Evolutionary conservation across 2,329 filamentous ascomycete species (phyloP).

Genomic region (Fusarium sp.): DNA sequence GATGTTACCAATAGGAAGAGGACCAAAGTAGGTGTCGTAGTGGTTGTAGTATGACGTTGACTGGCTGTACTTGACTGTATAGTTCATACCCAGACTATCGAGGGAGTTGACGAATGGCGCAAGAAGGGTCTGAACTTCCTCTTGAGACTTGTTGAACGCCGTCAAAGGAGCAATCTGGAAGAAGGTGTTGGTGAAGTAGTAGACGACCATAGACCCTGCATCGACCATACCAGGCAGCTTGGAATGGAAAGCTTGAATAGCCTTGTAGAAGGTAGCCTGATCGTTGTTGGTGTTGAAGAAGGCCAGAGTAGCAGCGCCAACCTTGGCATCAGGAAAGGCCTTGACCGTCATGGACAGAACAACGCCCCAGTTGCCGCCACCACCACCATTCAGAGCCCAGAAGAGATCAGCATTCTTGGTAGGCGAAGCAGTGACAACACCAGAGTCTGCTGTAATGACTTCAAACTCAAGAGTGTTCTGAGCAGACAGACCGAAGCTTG

Average conservation of each 20-base stretch:
- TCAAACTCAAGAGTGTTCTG: conserved; percentile 70
- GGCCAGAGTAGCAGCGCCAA: conserved; percentile 59
- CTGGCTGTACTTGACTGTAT: conserved; percentile 6
- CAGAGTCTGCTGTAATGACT: conserved; percentile 65
- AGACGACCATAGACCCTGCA: conserved; percentile 61
- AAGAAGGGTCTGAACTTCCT: conserved; percentile 50
- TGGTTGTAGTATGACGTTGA: conserved; percentile 51
- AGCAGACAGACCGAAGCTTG: conserved; percentile 68
- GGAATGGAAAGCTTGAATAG: conserved; percentile 58
- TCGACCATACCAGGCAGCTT: conserved; percentile 57
- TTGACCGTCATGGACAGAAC: conserved; percentile 66
- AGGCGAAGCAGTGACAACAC: conserved; percentile 61
- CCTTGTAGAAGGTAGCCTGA: conserved; percentile 61
- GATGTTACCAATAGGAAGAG: conserved; percentile 55
- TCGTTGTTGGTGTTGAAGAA: conserved; percentile 52
- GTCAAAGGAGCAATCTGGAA: conserved; percentile 58
- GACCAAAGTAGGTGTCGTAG: conserved; percentile 56
- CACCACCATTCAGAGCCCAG: conserved; percentile 73
- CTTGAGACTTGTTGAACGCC: not conserved
- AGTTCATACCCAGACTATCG: conserved; percentile 17
- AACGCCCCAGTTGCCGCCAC: conserved; percentile 69
- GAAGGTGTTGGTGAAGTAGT: conserved; percentile 52
- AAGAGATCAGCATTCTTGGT: conserved; percentile 67
- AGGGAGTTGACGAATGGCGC: conserved; percentile 40
- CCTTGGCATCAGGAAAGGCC: conserved; percentile 52